phyloP scores from a whole-genome alignment of 495 filamentous ascomycete species.

The Aspergillus carlsbadensis region DNA sequence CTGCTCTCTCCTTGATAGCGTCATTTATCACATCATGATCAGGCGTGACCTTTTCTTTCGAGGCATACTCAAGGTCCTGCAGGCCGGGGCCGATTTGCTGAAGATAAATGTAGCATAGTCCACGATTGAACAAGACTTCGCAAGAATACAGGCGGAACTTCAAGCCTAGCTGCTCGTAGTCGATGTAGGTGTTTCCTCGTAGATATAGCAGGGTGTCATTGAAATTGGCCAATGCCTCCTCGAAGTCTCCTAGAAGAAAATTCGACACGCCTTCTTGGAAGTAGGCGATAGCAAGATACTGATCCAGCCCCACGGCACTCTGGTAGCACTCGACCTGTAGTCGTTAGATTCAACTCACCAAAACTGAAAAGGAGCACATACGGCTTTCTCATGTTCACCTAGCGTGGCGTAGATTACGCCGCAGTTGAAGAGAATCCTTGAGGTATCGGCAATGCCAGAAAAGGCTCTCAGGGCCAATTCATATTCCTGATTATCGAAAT shows the following conservation, averaged over 20 bases:
- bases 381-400: constrained; percentile 94
- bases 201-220: constrained; percentile 96
- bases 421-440: constrained; percentile 98
- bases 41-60: constrained; percentile 92
- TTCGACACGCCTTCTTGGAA: constrained; percentile 99
- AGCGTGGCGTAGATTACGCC: constrained; percentile 97
- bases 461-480: constrained; percentile 82
- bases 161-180: constrained; percentile 95
- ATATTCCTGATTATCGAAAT: constrained; percentile 96
- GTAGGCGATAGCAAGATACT: constrained; percentile 95
- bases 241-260: constrained; percentile 95
- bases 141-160: constrained; percentile 97
- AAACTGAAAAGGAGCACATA: constrained; percentile 45
- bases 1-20: constrained; percentile 87
- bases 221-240: constrained; percentile 97
- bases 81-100: constrained; percentile 87
- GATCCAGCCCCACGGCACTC: constrained; percentile 81
- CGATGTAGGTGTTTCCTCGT: constrained; percentile 92
- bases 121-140: constrained; percentile 97
- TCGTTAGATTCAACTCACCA: not conserved
- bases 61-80: constrained; percentile 86
- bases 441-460: constrained; percentile 86
- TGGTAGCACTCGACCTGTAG: constrained; percentile 90
- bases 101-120: constrained; percentile 95
- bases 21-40: constrained; percentile 98